Conservation (phyloP, 2,329 filamentous ascomycete species). For the Xylariaceae sp. region DNA sequence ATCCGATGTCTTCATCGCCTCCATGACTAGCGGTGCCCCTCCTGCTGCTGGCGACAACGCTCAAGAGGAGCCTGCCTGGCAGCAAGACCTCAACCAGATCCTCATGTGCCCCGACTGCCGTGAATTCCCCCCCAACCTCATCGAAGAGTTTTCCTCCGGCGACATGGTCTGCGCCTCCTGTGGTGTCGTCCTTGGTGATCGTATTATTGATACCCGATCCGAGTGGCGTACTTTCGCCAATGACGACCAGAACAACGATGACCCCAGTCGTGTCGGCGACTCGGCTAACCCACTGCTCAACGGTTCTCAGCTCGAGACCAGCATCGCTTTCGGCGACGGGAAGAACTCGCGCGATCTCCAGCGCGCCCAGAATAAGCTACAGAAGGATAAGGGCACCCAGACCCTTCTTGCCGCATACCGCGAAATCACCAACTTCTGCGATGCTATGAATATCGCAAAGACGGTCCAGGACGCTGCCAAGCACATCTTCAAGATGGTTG, state of each 20-base stretch:
- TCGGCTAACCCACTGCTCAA: constrained; percentile 85
- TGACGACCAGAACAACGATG: constrained; percentile 93
- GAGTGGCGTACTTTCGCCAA: constrained; percentile 99
- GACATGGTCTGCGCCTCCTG: constrained; percentile 93
- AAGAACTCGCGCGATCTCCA: constrained; percentile 63
- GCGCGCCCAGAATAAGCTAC: constrained; percentile 69
- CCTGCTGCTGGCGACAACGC: constrained; percentile 19
- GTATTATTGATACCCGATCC: constrained; percentile 90
- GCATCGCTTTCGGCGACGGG: constrained; percentile 78
- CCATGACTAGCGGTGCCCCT: constrained; percentile 27
- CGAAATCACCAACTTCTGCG: constrained; percentile 83
- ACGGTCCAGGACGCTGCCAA: constrained; percentile 86
- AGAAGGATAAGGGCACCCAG: constrained; percentile 79
- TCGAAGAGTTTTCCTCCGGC: constrained; percentile 87
- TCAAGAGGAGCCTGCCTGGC: constrained; percentile 46
- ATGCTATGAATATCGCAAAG: constrained; percentile 75
- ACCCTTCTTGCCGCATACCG: constrained; percentile 78
- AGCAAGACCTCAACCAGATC: constrained; percentile 81
- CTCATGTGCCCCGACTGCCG: constrained; percentile 88
- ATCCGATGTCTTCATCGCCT: constrained; percentile 36
- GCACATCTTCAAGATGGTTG: constrained; percentile 90
- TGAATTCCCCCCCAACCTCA: constrained; percentile 84
- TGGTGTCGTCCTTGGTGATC: constrained; percentile 83
- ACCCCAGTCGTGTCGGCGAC: constrained; percentile 97
- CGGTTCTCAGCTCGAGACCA: constrained; percentile 83